A percentile compares a stretch with the other conserved stretches of the same genome.
phyloP scores from a whole-genome alignment of 257 asterid genomes.

The Solanum gracilifrons region DNA sequence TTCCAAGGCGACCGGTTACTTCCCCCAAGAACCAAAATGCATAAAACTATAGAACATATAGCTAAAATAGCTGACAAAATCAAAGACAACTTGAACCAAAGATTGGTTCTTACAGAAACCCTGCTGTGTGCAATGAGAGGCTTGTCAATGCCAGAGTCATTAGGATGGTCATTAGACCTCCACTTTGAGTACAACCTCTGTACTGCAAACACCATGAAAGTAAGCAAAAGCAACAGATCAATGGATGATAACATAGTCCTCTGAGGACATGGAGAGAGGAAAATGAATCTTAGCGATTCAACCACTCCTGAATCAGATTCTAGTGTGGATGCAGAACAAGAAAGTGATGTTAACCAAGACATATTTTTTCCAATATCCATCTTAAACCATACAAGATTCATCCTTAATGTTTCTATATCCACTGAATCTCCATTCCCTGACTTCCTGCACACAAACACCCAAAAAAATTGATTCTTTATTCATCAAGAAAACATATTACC shows the following conservation, averaged over 20 bases:
- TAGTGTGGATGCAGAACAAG: constrained; percentile 43
- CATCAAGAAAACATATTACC: background rate
- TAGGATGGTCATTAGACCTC: constrained; percentile 3
- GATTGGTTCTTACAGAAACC: constrained; percentile 19
- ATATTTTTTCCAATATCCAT: background rate
- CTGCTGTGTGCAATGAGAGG: constrained; percentile 45
- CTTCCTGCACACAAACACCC: background rate
- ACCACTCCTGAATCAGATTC: constrained; percentile 17
- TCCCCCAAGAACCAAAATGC: constrained; percentile 25
- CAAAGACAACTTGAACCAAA: constrained; percentile 45
- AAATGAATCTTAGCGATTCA: constrained; percentile 63
- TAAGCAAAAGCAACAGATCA: constrained; percentile 37
- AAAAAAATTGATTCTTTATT: background rate
- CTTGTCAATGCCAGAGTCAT: constrained; percentile 19
- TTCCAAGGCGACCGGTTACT: constrained; percentile 27
- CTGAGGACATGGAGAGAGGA: constrained; percentile 88
- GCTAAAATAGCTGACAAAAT: constrained; percentile 23
- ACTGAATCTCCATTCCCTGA: background rate
- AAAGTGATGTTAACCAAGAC: constrained; percentile 58
- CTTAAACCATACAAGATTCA: background rate
- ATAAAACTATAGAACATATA: constrained; percentile 21
- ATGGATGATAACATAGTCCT: constrained; percentile 42
- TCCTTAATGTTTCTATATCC: background rate
- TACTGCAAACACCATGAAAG: constrained; percentile 28
- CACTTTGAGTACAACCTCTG: constrained; percentile 41